Evolutionary conservation across 1,139 yeast genomes (phyloP).

Genomic region (Suhomyces bolitotheri): DNA sequence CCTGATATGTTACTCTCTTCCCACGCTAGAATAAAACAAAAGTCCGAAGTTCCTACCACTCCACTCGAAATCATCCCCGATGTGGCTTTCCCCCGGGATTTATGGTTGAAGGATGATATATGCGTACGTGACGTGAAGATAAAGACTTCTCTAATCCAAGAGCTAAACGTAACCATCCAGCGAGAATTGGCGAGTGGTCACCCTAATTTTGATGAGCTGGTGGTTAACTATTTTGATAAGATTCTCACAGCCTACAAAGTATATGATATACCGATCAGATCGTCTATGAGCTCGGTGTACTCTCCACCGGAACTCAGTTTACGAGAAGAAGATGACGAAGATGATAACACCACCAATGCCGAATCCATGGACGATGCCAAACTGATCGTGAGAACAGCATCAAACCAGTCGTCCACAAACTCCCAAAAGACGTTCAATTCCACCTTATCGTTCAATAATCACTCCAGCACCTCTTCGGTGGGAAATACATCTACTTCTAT

Average conservation of each 20-base stretch:
- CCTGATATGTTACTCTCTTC: slow-evolving; percentile 12
- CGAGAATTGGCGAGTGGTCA: slow-evolving; percentile 20
- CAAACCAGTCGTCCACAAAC: slow-evolving; percentile 16
- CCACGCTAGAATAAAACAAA: slow-evolving; percentile 3
- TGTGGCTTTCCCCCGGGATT: slow-evolving; percentile 38
- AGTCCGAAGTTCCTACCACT: neutral
- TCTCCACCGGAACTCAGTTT: slow-evolving; percentile 20
- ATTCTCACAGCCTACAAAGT: slow-evolving; percentile 39
- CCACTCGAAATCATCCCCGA: slow-evolving; percentile 35
- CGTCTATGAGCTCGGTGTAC: slow-evolving; percentile 11
- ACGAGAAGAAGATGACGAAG: slow-evolving; percentile 33
- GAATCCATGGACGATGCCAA: slow-evolving; percentile 15
- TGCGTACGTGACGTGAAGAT: slow-evolving; percentile 34
- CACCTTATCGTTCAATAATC: slow-evolving; percentile 6
- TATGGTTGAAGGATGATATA: slow-evolving; percentile 41
- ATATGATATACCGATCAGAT: slow-evolving; percentile 28
- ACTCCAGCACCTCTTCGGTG: slow-evolving; percentile 8
- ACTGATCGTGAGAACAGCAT: slow-evolving; percentile 16
- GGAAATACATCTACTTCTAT: slow-evolving; percentile 7
- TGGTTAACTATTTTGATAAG: slow-evolving; percentile 38
- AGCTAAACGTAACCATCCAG: slow-evolving; percentile 36
- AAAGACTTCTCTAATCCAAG: slow-evolving; percentile 37
- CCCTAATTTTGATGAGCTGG: slow-evolving; percentile 30
- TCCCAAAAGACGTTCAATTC: slow-evolving; percentile 15
- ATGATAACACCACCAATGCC: slow-evolving; percentile 14